Percentiles rank a stretch among this genome's conserved stretches.
Conservation (phyloP, 768 basidiomycete genomes). For the Leccinum arenicola region DNA sequence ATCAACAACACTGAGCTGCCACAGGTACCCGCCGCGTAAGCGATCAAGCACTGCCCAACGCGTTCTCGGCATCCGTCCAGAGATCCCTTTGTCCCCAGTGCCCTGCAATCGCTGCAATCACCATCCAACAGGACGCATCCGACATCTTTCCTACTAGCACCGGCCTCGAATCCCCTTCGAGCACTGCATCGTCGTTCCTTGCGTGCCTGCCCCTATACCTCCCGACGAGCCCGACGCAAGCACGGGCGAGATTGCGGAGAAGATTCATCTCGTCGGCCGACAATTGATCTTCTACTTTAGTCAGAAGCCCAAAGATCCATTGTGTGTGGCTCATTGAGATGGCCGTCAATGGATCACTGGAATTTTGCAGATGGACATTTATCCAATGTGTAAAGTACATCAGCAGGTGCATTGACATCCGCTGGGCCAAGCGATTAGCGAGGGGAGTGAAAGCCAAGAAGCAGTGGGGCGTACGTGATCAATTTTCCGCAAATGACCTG, state of each 20-base stretch:
- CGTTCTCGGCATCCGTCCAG: slow-evolving; percentile 72
- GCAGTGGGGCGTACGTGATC: slow-evolving; percentile 53
- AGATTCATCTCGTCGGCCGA: slow-evolving; percentile 75
- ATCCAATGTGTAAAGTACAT: slow-evolving; percentile 88
- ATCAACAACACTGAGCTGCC: background rate
- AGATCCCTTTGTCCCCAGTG: slow-evolving; percentile 81
- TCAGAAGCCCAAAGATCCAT: slow-evolving; percentile 78
- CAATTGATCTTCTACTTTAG: slow-evolving; percentile 64
- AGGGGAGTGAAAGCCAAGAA: background rate
- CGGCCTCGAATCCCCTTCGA: slow-evolving; percentile 3
- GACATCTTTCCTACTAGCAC: slow-evolving; percentile 22
- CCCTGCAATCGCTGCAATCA: slow-evolving; percentile 59
- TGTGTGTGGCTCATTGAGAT: slow-evolving; percentile 59
- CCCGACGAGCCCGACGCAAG: slow-evolving; percentile 57
- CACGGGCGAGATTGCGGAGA: slow-evolving; percentile 72
- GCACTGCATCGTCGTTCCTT: slow-evolving; percentile 6
- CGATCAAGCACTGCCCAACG: slow-evolving; percentile 31
- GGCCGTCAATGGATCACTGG: slow-evolving; percentile 34
- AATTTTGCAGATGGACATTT: slow-evolving; percentile 52
- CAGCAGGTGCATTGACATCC: slow-evolving; percentile 67
- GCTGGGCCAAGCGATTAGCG: slow-evolving; percentile 38
- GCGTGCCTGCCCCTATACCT: slow-evolving; percentile 19
- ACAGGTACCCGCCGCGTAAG: background rate
- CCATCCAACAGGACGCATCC: slow-evolving; percentile 67
- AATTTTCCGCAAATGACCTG: slow-evolving; percentile 52